Base-by-base conservation (phyloP, 176 grass and related monocot genomes). In the Hyparrhenia diplandra region DNA sequence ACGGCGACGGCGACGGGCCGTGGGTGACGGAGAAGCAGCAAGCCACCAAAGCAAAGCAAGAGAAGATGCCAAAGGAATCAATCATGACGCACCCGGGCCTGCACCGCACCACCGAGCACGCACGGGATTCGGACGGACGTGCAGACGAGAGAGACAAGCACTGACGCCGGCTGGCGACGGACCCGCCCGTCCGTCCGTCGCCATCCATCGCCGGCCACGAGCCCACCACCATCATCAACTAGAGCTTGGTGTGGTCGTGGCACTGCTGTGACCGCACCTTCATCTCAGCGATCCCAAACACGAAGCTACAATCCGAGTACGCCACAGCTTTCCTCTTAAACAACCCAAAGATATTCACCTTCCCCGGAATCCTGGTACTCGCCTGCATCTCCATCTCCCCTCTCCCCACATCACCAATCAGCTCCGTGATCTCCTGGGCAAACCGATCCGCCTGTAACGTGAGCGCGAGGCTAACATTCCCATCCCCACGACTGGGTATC, bases 311-410 rank as follows among this genome's bases (percentile, higher is more conserved):
- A 29, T 79, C 77, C 7, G 77, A 79, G 77, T 79, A 79, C 1
- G 93, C 86, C 2, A 93, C 90, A 2, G 91, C 90, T 63, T 78
- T 82, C 29, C n/a, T 68, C 76, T 85, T 99, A 67, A 99, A 84
- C 13, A 99, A 5, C 2, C 96, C 96, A 0, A 99, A 46, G 16
- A 99, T 46, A 11, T 64, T 47, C 6, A 95, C 82, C 64, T 80
- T 62, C 0, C 93, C 97, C 1, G 97, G 83, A 51, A 99, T 83
- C 75, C 30, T 79, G 2, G 91, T 91, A 29, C 39, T 47, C 0
- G 90, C 54, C 72, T 93, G 77, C 1, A 99, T 13, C 21, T n/a
- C 34, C 6, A 99, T 14, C 2, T 65, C 23, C 3, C 93, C 90
- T 31, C 34, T 20, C 32, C 28, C 3, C 1, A 93, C 79, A 86